A percentile compares a stretch with the other conserved stretches of the same genome.
phyloP scores from a whole-genome alignment of 2,329 filamentous ascomycete species.

The Mollisiaceae sp. region DNA sequence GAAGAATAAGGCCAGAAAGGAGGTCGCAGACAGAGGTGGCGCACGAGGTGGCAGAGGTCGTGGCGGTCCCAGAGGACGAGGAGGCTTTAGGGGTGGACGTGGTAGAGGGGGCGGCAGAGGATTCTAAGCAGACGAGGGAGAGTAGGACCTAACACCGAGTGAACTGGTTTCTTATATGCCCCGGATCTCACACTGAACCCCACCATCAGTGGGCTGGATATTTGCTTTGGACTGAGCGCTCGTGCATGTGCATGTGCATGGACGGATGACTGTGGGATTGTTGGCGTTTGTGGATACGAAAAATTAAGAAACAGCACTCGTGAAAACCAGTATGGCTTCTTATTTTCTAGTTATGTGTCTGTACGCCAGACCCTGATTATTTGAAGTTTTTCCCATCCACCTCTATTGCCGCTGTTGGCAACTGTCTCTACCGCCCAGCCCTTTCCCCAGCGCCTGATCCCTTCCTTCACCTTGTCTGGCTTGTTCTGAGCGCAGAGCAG shows the following conservation, averaged over 20 bases:
- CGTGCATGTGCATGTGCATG: conserved; percentile 4
- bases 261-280: conserved; percentile 23
- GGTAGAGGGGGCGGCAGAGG: conserved; percentile 51
- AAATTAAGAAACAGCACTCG: conserved; percentile 18
- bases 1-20: conserved; percentile 99
- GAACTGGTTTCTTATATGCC: conserved; percentile 1
- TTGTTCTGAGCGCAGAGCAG: conserved; percentile 90
- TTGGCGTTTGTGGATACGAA: conserved; percentile 34
- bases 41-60: conserved; percentile 52
- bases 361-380: conserved; percentile 82
- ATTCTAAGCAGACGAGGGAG: conserved; percentile 36
- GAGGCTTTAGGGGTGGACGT: conserved; percentile 53
- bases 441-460: conserved; percentile 61
- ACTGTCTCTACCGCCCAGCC: conserved; percentile 79
- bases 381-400: conserved; percentile 93
- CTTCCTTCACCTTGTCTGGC: conserved; percentile 73
- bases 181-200: background rate
- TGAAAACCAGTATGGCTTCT: background rate
- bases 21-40: conserved; percentile 63
- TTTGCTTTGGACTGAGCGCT: conserved; percentile 4
- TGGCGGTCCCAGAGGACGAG: conserved; percentile 51
- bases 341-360: conserved; percentile 12
- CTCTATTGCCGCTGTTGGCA: conserved; percentile 81
- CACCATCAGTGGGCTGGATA: background rate
- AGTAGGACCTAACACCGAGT: background rate